A percentile compares a stretch with the other conserved stretches of the same genome.
Conservation (phyloP, 1,284 basidiomycete species). For the Malassezia equina region DNA sequence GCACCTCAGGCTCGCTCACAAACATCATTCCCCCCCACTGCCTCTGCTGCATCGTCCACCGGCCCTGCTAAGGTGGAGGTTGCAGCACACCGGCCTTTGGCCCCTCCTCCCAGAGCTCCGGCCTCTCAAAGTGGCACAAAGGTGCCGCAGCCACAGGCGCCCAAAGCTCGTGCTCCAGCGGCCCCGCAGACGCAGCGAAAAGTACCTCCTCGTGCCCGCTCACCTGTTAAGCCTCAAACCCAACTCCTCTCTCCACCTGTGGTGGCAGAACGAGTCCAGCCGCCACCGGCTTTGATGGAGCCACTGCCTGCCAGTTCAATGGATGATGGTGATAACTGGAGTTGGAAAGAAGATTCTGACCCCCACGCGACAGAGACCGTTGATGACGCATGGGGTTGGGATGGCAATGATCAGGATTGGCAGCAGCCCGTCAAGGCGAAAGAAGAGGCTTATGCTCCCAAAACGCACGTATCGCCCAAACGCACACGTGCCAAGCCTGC, state of each 20-base stretch:
- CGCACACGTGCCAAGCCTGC: not conserved
- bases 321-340: not conserved
- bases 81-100: not conserved
- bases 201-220: not conserved
- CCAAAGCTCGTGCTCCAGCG: not conserved
- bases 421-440: not conserved
- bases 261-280: not conserved
- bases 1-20: not conserved
- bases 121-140: not conserved
- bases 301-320: not conserved
- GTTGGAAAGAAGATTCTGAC: not conserved
- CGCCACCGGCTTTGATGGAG: not conserved
- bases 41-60: not conserved
- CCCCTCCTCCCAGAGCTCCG: not conserved
- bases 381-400: slow-evolving; percentile 5
- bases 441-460: slow-evolving; percentile 3
- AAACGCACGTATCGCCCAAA: not conserved
- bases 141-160: not conserved
- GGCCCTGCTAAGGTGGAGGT: not conserved
- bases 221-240: not conserved
- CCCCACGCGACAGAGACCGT: not conserved
- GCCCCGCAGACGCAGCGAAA: not conserved
- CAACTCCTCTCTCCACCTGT: not conserved
- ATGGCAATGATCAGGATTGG: not conserved
- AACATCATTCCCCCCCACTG: not conserved